Evolutionary conservation across 1,284 basidiomycete genomes (phyloP).

Genomic region (Ceratobasidium sp.): DNA sequence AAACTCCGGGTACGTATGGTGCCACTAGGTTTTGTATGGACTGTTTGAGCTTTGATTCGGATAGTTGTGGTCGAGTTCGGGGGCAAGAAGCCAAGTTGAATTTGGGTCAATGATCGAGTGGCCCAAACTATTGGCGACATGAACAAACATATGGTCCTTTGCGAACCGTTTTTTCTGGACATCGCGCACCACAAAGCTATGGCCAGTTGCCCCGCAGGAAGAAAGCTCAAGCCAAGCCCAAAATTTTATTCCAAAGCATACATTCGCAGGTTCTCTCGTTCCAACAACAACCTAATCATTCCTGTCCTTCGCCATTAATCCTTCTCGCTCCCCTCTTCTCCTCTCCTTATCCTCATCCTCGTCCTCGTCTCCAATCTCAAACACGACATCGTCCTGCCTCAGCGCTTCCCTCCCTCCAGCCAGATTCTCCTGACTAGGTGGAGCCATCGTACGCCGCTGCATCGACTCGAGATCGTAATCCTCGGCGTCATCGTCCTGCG

Average conservation of each 20-base stretch:
- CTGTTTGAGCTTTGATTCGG: too few species aligned
- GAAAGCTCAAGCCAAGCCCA: too few species aligned
- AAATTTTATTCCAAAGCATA: background rate
- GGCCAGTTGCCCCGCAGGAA: too few species aligned
- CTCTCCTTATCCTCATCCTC: conserved; percentile 35
- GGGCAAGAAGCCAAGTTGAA: too few species aligned
- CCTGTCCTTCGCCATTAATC: conserved; percentile 39
- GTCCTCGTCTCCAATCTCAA: conserved; percentile 92
- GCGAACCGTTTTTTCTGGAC: too few species aligned
- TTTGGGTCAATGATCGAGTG: too few species aligned
- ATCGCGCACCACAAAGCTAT: too few species aligned
- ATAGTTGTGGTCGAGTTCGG: too few species aligned
- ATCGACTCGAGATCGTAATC: conserved; percentile 89
- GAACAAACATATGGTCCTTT: too few species aligned
- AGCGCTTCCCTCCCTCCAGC: conserved; percentile 48
- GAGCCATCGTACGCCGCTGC: conserved; percentile 64
- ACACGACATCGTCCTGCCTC: conserved; percentile 81
- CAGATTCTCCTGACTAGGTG: conserved; percentile 49
- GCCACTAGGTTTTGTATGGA: too few species aligned
- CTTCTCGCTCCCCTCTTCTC: conserved; percentile 44
- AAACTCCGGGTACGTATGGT: too few species aligned
- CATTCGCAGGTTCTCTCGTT: background rate
- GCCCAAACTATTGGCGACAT: too few species aligned
- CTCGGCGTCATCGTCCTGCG: conserved; percentile 92
- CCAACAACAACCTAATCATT: conserved; percentile 23